A percentile compares a stretch with the other conserved stretches of the same genome.
Conservation (phyloP, 2,329 filamentous ascomycete genomes). For the Epichloe sp. region DNA sequence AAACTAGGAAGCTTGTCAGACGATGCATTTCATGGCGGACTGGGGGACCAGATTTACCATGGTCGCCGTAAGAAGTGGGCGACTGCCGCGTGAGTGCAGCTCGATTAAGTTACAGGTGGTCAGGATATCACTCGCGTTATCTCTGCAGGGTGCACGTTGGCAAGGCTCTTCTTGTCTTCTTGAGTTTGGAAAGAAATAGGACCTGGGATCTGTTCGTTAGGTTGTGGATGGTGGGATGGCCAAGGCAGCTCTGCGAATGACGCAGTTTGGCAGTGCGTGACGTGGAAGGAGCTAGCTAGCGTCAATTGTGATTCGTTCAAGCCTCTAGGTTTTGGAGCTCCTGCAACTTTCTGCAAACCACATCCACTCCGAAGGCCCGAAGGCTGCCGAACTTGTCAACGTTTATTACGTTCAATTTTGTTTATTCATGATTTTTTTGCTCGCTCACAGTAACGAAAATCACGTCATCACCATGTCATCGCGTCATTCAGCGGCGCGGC, state of each 20-base stretch:
- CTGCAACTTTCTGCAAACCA: neutral
- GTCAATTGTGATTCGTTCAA: neutral
- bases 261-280: slow-evolving; percentile 3
- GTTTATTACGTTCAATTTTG: too few relatives aligned
- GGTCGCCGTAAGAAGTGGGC: neutral
- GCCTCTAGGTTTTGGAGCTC: neutral
- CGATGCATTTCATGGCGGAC: neutral
- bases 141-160: neutral
- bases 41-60: neutral
- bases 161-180: too few relatives aligned
- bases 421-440: too few relatives aligned
- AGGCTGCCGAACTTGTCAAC: neutral
- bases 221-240: neutral
- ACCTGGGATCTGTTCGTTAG: too few relatives aligned
- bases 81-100: neutral
- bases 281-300: neutral
- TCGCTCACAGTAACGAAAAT: neutral
- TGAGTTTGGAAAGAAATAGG: too few relatives aligned
- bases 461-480: slow-evolving; percentile 10
- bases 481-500: slow-evolving; percentile 40
- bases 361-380: too few relatives aligned
- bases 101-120: neutral
- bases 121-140: neutral
- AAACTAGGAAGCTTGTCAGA: slow-evolving; percentile 1
- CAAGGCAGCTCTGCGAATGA: slow-evolving; percentile 9